These are phyloP conservation scores for Allium sativum DNA, from an alignment of 106 monocot species.

Conservation along the genomic window DNA sequence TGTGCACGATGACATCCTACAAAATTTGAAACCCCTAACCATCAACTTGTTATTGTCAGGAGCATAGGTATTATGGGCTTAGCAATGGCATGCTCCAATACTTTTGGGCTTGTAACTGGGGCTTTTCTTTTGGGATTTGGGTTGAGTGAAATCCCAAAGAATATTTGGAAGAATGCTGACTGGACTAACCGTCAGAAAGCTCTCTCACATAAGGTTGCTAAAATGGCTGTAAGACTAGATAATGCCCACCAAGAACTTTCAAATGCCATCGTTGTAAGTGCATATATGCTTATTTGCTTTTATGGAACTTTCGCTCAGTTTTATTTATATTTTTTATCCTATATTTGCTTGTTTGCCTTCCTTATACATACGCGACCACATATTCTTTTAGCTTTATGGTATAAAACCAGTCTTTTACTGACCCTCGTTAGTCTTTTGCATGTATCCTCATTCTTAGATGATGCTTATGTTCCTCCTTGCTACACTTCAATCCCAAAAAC, in stretches of 20 bases:
- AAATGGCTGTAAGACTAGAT: conserved; percentile 95
- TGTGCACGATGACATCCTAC: neutral
- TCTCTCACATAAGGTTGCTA: conserved; percentile 90
- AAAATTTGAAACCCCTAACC: neutral
- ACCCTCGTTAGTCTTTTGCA: no score
- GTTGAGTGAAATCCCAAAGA: conserved; percentile 93
- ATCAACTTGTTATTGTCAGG: conserved; percentile 24
- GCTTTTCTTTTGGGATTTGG: conserved; percentile 99
- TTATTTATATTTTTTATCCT: neutral
- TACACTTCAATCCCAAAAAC: no score
- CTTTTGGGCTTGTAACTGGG: conserved; percentile 99
- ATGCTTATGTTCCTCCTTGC: no score
- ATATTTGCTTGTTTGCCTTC: neutral
- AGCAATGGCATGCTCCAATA: conserved; percentile 98
- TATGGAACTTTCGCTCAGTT: neutral
- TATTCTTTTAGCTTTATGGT: no score
- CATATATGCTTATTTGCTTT: neutral
- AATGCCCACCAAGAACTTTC: conserved; percentile 96
- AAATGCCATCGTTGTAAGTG: conserved; percentile 89
- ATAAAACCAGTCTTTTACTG: no score
- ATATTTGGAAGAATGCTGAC: conserved; percentile 94
- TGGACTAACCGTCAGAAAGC: conserved; percentile 86
- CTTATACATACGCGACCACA: no score
- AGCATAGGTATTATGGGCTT: conserved; percentile 52
- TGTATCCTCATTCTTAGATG: no score